phyloP scores from a whole-genome alignment of 352 stramenopile species.

The Aphanomyces stellatus region DNA sequence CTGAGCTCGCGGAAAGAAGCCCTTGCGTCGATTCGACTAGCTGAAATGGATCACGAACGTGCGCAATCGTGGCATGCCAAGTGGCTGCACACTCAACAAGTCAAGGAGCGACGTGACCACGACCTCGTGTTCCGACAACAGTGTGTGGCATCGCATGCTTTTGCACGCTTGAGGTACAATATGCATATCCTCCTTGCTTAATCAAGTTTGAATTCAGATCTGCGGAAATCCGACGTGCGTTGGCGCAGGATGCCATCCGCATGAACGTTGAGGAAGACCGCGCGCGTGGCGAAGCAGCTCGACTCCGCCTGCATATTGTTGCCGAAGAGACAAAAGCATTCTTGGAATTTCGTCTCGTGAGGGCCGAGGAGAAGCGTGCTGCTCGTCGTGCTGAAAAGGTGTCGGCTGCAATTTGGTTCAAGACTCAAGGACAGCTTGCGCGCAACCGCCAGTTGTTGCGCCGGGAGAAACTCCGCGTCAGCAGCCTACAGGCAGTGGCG shows the following conservation, averaged over 20 bases:
- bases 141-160: neutral
- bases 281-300: neutral
- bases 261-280: neutral
- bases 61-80: neutral
- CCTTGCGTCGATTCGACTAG: neutral
- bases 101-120: neutral
- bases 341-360: neutral
- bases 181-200: neutral
- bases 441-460: neutral
- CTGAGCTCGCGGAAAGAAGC: neutral
- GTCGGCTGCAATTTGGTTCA: constrained; percentile 5
- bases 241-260: neutral
- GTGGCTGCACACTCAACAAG: constrained; percentile 5
- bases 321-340: neutral
- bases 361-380: constrained; percentile 9
- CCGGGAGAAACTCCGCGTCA: neutral
- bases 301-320: constrained; percentile 4
- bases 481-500: neutral
- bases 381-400: neutral
- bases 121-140: neutral
- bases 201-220: neutral
- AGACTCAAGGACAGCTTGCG: neutral
- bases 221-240: constrained; percentile 3
- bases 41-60: neutral
- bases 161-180: neutral